Conservation (phyloP, 331 rosid species). For the Quercus lobata region DNA sequence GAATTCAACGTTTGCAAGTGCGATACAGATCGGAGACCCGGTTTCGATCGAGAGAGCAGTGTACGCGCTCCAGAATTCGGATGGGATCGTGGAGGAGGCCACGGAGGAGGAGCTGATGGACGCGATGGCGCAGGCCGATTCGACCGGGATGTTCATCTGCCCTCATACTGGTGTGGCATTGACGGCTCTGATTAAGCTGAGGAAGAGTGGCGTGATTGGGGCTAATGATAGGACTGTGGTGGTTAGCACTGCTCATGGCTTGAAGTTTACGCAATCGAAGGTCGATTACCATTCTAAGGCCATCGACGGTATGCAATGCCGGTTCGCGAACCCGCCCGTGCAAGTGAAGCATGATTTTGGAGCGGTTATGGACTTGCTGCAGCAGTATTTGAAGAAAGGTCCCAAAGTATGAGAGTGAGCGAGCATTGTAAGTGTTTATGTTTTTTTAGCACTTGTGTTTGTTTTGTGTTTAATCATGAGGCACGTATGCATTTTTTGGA, state of each 20-base stretch:
- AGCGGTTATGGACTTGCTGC: constrained; percentile 75
- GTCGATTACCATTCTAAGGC: constrained; percentile 64
- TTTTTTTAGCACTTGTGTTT: background rate
- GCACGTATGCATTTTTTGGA: no score
- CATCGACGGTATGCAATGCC: constrained; percentile 54
- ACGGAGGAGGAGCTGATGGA: constrained; percentile 80
- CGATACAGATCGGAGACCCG: constrained; percentile 90
- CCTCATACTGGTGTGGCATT: constrained; percentile 86
- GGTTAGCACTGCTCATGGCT: constrained; percentile 83
- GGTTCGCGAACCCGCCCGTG: constrained; percentile 57
- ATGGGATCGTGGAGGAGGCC: constrained; percentile 88
- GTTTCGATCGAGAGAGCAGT: constrained; percentile 84
- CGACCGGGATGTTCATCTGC: constrained; percentile 82
- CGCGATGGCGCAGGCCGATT: constrained; percentile 82
- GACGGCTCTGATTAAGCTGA: constrained; percentile 64
- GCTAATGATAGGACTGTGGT: constrained; percentile 62
- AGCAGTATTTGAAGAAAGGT: constrained; percentile 38
- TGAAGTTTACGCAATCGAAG: constrained; percentile 76
- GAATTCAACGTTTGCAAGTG: constrained; percentile 61
- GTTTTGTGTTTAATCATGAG: background rate
- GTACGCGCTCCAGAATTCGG: constrained; percentile 45
- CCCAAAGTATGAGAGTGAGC: constrained; percentile 5
- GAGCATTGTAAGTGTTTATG: background rate
- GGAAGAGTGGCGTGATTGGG: constrained; percentile 62
- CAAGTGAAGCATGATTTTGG: constrained; percentile 67